Base-by-base conservation (phyloP, 805 yeast genomes). In the Metschnikowia lachancei region DNA sequence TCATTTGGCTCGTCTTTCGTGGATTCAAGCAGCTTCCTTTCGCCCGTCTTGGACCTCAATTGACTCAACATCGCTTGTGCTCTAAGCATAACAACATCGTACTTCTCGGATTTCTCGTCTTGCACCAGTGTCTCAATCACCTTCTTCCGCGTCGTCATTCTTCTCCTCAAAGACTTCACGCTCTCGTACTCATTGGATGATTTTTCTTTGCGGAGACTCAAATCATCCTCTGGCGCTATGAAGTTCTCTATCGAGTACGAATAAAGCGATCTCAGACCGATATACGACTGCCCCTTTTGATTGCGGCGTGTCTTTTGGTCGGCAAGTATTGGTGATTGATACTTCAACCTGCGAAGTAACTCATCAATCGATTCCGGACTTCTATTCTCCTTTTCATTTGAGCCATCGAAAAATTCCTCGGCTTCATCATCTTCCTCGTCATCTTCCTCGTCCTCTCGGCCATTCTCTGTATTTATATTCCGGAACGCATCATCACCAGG, bases 41-140 rank as follows among this genome's bases (percentile, higher is more conserved):
- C 41, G 17, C 30, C 28, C 26, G 43, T 36, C 16, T 41, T 47
- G 30, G 50, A 33, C 28, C 74, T 42, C 31, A 72, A 58, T 43
- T 66, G 66, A 35, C 60, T 62, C 36, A 72, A 61, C 75, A 72
- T 70, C 1, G 66, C 63, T 48, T 68, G 74, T 0, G 76, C 74
- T 42, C 77, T 51, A 16, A 67, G 54, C 63, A 69, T 59, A 1
- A 65, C 48, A n/a, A 39, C 43, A 16, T 55, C 58, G 19, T 39
- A 35, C 22, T 47, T 47, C 22, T 49, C 56, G 22, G 46, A 24
- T 18, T 41, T 41, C 10, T 19, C 43, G 4, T 31, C 49, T 5
- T 29, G 41, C n/a, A n/a, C 39, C 5, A 22, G 47, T 36, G 58
- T 56, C 46, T 70, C 73, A 3, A 55, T 46, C 36, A 29, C 22